Evolutionary conservation across 75 land plant genomes (phyloP), one percentile per base, ranked within the genome.

Genomic region (Cryptomeria japonica): DNA sequence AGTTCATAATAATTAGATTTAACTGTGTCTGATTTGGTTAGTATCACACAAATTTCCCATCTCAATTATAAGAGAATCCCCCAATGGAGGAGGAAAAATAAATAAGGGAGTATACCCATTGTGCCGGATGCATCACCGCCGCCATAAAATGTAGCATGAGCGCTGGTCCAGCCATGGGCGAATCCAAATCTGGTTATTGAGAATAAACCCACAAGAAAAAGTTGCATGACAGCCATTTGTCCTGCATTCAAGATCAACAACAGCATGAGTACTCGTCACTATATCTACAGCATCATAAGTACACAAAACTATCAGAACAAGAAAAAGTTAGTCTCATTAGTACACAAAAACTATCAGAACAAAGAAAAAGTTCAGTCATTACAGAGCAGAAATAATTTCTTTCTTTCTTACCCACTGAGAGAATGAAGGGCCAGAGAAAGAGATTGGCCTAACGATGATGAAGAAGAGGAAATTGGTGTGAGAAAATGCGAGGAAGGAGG

Each of bases 141-240:
- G 9, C 87, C 87, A 87, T 87, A 87, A 84, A 76, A 85, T 38
- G 87, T 87, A 25, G 87, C 87, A 38, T 87, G 87, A n/a, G 87
- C 87, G 41, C 46, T 82, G 22, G 86, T 58, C 86, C 86, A 86
- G 7, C 86, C 86, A 46, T 82, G 14, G 53, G 84, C 53, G n/a
- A 82, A 46, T 12, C 77, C 77, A 34, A 75, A 75, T 82, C 49
- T 82, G 51, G 84, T 49, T 46, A 82, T n/a, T 25, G 84, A 11
- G 49, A 82, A n/a, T 5, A 82, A 42, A 82, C 34, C 51, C 31
- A 82, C 5, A 32, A 82, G 49, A 82, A 82, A 46, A 82, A 82
- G 84, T 28, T 28, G 44, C 46, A 0, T 10, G 1, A 82, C 4
- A 28, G 84, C 84, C 51, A 82, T 46, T 46, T 12, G 3, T 75